Evolutionary conservation across 1,284 basidiomycete genomes (phyloP).

Genomic region (Cutaneotrichosporon curvatum): DNA sequence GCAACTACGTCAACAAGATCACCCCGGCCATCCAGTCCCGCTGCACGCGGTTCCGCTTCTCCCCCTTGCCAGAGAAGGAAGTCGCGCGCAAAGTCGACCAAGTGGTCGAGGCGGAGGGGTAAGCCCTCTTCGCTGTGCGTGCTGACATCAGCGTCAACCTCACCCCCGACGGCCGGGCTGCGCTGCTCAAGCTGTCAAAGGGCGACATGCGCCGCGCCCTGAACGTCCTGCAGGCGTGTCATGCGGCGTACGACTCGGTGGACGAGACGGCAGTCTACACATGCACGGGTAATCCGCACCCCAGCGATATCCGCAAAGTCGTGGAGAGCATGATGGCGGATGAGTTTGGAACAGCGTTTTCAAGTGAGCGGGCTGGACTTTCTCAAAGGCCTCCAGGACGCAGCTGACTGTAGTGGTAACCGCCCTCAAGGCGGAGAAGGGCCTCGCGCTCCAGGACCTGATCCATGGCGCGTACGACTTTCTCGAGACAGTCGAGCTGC

Average conservation of each 20-base stretch:
- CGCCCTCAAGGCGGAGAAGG: conserved; percentile 79
- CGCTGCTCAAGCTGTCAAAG: conserved; percentile 82
- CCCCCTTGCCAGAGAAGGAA: conserved; percentile 79
- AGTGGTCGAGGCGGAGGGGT: conserved; percentile 84
- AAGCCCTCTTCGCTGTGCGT: too few species aligned
- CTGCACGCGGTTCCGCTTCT: conserved; percentile 95
- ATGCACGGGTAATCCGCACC: conserved; percentile 94
- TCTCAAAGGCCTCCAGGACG: too few species aligned
- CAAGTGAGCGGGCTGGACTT: conserved; percentile 34
- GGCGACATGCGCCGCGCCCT: conserved; percentile 97
- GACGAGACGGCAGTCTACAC: conserved; percentile 91
- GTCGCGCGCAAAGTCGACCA: conserved; percentile 73
- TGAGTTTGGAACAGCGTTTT: conserved; percentile 88
- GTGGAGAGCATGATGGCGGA: conserved; percentile 94
- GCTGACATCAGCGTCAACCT: conserved; percentile 63
- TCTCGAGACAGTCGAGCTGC: conserved; percentile 76
- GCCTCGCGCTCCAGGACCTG: conserved; percentile 90
- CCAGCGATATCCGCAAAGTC: conserved; percentile 83
- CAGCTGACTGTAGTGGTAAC: conserved; percentile 61
- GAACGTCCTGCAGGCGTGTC: conserved; percentile 94
- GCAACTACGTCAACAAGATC: conserved; percentile 99
- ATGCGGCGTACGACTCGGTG: conserved; percentile 84
- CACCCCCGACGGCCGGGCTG: conserved; percentile 76
- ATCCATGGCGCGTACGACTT: conserved; percentile 91
- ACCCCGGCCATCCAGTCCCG: conserved; percentile 97